These are phyloP conservation scores for Flaveria linearis DNA, from an alignment of 129 eudicot species.

Conservation along the genomic window DNA sequence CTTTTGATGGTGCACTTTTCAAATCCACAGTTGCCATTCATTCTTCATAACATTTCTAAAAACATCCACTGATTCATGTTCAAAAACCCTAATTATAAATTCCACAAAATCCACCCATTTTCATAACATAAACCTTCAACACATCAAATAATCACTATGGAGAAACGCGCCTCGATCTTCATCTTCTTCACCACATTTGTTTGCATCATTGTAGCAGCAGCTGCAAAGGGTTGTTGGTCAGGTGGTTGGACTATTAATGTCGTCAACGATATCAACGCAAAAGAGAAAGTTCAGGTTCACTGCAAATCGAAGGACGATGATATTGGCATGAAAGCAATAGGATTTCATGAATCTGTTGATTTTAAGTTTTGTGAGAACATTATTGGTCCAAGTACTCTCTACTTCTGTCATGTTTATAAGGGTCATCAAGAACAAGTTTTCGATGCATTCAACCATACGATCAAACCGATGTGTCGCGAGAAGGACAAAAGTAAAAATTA, in stretches of 20 bases:
- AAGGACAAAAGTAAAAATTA: neutral
- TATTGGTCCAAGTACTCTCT: constrained; percentile 30
- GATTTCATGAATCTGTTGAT: constrained; percentile 5
- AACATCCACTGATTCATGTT: neutral
- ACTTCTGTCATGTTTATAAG: constrained; percentile 32
- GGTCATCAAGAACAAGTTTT: constrained; percentile 24
- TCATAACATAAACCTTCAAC: neutral
- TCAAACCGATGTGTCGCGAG: constrained; percentile 25
- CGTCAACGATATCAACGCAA: neutral
- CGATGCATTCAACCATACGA: constrained; percentile 24
- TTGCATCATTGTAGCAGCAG: neutral
- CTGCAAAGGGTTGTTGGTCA: constrained; percentile 2
- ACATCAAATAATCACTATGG: constrained; percentile 5
- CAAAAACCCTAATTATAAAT: neutral
- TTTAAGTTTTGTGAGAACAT: constrained; percentile 34
- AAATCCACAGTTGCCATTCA: neutral
- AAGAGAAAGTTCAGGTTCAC: constrained; percentile 16
- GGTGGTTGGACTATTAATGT: constrained; percentile 25
- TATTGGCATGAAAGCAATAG: constrained; percentile 23
- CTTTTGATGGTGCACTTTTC: neutral
- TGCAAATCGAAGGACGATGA: constrained; percentile 34
- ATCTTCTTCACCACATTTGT: constrained; percentile 23
- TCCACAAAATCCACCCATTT: neutral
- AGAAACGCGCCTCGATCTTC: constrained; percentile 2
- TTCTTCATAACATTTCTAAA: neutral